Conservation (phyloP, 164 flowering plant species). For the Magnolia officinalis region DNA sequence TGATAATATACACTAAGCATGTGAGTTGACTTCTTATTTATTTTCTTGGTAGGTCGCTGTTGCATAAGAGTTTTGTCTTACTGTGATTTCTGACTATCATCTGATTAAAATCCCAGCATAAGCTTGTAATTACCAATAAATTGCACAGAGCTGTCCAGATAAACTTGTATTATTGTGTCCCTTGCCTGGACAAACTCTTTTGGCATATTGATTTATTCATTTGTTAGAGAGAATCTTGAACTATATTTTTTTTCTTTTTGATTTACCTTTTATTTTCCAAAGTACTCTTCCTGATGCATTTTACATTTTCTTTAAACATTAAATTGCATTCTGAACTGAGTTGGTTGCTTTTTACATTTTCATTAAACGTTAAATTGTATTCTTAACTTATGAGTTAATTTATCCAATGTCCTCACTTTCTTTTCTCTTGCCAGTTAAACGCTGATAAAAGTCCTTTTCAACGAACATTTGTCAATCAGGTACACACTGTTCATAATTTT, state of each 20-base stretch:
- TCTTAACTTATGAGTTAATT: neutral
- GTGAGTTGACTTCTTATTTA: neutral
- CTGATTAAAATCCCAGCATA: neutral
- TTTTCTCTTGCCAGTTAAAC: slow-evolving; percentile 62
- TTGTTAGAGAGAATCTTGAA: neutral
- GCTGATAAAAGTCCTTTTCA: slow-evolving; percentile 95
- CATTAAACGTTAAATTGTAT: neutral
- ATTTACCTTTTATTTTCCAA: too few relatives aligned
- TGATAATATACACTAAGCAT: neutral
- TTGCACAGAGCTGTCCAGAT: neutral
- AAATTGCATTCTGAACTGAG: neutral
- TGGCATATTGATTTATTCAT: neutral
- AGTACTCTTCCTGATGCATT: too few relatives aligned
- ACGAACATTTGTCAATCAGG: slow-evolving; percentile 97
- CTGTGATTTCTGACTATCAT: neutral
- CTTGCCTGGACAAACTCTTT: neutral
- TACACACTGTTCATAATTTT: slow-evolving; percentile 19
- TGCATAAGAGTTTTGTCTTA: neutral
- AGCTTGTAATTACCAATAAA: neutral
- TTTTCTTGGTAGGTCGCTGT: neutral
- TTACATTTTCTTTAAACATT: too few relatives aligned
- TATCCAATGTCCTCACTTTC: slow-evolving; percentile 6
- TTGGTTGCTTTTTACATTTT: neutral
- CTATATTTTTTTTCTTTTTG: too few relatives aligned
- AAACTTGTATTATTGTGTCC: neutral